Evolutionary conservation across 148 eudicot genomes (phyloP).

Genomic region (Amaranthus hypochondriacus): DNA sequence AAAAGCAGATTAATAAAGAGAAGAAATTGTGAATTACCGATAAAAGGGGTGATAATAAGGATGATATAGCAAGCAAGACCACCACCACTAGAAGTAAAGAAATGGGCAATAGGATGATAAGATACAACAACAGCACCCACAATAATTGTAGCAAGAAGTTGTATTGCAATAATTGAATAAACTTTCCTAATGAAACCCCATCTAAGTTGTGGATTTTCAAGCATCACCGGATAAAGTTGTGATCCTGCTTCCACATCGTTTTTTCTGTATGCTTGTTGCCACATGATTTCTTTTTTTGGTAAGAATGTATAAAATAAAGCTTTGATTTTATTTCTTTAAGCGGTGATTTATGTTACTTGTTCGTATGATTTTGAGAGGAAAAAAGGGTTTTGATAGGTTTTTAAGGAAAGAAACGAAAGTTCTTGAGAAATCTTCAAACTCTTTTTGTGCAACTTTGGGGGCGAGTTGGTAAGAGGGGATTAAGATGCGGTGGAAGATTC

Average conservation of each 20-base stretch:
- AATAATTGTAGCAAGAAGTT: constrained; percentile 62
- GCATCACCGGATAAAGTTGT: constrained; percentile 61
- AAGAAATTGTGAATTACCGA: constrained; percentile 32
- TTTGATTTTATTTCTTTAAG: neutral
- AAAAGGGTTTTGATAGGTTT: neutral
- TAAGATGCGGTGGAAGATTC: constrained; percentile 8
- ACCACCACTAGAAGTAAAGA: constrained; percentile 50
- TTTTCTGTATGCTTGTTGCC: constrained; percentile 42
- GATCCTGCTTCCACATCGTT: constrained; percentile 56
- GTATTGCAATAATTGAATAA: constrained; percentile 64
- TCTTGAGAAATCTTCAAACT: neutral
- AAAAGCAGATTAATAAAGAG: neutral
- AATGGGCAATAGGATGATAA: constrained; percentile 44
- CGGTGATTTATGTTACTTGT: neutral
- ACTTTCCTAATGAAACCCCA: constrained; percentile 86
- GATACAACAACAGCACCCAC: constrained; percentile 73
- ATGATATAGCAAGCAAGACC: constrained; percentile 64
- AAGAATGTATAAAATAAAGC: neutral
- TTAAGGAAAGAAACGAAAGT: constrained; percentile 1
- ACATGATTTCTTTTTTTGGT: constrained; percentile 30
- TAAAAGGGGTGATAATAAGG: constrained; percentile 64
- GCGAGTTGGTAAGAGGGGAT: neutral
- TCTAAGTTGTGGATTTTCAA: constrained; percentile 57
- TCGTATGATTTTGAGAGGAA: neutral
- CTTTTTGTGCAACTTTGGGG: neutral